Evolutionary conservation across 108 stramenopile genomes (phyloP).

Genomic region (Schizochytrium sp.): DNA sequence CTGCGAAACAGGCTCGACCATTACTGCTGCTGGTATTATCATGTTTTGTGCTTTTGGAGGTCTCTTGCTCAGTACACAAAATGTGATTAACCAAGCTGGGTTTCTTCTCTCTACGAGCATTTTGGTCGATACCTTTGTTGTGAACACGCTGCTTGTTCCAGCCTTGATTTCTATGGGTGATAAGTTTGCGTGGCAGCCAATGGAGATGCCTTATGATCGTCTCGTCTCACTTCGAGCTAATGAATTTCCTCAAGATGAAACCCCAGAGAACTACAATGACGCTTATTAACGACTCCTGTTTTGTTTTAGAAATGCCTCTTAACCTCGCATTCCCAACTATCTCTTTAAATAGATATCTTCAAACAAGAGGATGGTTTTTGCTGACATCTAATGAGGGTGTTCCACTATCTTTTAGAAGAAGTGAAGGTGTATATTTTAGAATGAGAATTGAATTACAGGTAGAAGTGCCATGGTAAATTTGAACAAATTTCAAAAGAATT

Average conservation of each 20-base stretch:
- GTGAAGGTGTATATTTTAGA: no score
- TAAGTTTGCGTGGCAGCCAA: conserved; percentile 33
- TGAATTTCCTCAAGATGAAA: background rate
- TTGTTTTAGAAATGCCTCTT: no score
- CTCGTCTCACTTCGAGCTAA: background rate
- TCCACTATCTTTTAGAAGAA: no score
- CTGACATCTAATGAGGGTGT: no score
- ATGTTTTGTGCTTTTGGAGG: conserved; percentile 74
- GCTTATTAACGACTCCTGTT: background rate
- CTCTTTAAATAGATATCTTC: no score
- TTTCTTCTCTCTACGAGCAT: conserved; percentile 70
- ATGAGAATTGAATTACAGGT: no score
- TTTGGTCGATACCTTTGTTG: conserved; percentile 75
- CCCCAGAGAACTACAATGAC: background rate
- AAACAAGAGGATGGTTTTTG: no score
- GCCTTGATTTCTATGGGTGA: conserved; percentile 64
- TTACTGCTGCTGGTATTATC: conserved; percentile 72
- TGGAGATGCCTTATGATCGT: conserved; percentile 29
- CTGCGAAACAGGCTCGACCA: conserved; percentile 68
- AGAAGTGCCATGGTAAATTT: no score
- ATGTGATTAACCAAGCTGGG: conserved; percentile 70
- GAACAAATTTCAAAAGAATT: no score
- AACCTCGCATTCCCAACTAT: no score
- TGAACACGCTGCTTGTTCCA: conserved; percentile 72
- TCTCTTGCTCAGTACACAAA: conserved; percentile 66